phyloP scores from a whole-genome alignment of 2,329 filamentous ascomycete species.

The Dactylellina haptotyla region DNA sequence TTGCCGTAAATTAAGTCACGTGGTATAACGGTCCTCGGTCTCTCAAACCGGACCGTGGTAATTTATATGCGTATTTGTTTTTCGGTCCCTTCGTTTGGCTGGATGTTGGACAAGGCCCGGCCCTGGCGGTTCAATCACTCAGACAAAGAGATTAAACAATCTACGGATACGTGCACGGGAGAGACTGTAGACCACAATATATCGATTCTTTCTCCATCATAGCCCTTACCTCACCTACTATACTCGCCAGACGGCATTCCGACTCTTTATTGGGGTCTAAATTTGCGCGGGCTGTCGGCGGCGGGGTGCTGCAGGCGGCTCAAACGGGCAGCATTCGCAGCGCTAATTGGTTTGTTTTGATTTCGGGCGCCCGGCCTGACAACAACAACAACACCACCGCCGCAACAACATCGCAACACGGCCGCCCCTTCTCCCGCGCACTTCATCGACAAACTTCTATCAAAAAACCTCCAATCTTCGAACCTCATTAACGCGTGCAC shows the following conservation, averaged over 20 bases:
- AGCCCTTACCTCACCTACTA: too few species aligned
- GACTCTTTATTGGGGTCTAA: neutral
- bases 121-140: neutral
- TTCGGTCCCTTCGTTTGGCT: too few species aligned
- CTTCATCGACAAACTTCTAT: neutral
- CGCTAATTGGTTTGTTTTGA: constrained; percentile 30
- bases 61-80: too few species aligned
- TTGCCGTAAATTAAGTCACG: neutral
- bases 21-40: neutral
- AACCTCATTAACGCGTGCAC: constrained; percentile 13
- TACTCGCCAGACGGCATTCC: too few species aligned
- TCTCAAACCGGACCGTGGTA: too few species aligned
- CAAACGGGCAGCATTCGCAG: constrained; percentile 15
- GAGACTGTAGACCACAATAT: too few species aligned
- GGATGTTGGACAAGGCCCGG: too few species aligned
- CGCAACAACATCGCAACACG: neutral
- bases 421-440: neutral
- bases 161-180: too few species aligned
- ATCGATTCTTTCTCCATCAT: too few species aligned
- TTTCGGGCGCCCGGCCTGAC: constrained; percentile 13
- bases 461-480: neutral
- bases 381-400: constrained; percentile 33
- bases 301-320: constrained; percentile 20
- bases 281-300: neutral
- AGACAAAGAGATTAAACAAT: neutral